These are phyloP conservation scores for Pseudocercospora fuligena DNA, from an alignment of 2,329 filamentous ascomycete genomes.

Conservation along the genomic window DNA sequence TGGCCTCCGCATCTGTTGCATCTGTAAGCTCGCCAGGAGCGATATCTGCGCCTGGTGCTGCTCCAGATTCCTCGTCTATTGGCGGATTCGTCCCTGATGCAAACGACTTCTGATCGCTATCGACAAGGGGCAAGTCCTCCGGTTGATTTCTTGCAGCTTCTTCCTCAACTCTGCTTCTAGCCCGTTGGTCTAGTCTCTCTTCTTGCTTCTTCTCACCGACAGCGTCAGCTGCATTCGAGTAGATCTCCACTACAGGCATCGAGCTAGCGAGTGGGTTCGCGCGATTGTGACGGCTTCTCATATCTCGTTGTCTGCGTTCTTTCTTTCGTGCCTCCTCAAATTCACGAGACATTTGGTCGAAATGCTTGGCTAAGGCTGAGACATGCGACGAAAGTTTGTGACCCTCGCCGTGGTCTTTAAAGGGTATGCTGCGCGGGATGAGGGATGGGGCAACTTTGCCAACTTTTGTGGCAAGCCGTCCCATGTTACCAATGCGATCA, in stretches of 20 bases:
- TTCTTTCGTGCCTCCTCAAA: constrained; percentile 93
- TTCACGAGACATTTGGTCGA: constrained; percentile 93
- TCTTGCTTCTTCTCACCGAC: constrained; percentile 54
- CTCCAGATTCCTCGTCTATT: constrained; percentile 14
- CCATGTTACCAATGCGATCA: constrained; percentile 58
- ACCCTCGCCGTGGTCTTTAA: constrained; percentile 63
- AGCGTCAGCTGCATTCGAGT: constrained; percentile 89
- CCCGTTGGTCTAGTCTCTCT: constrained; percentile 21
- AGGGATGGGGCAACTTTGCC: constrained; percentile 66
- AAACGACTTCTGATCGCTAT: constrained; percentile 19
- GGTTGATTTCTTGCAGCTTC: constrained; percentile 27
- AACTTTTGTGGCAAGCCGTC: constrained; percentile 54
- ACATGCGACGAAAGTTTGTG: constrained; percentile 65
- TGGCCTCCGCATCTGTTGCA: constrained; percentile 58
- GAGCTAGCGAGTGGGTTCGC: constrained; percentile 89
- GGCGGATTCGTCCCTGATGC: neutral
- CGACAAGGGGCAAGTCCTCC: constrained; percentile 22
- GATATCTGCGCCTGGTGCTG: constrained; percentile 13
- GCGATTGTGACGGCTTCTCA: constrained; percentile 74
- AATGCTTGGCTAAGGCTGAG: constrained; percentile 90
- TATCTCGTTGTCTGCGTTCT: constrained; percentile 80
- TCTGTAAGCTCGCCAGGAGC: constrained; percentile 32
- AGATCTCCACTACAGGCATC: constrained; percentile 95
- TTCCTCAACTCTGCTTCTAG: constrained; percentile 26
- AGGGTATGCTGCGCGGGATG: constrained; percentile 83